Evolutionary conservation across 164 flowering plant species (phyloP).

Genomic region (Hamamelis virginiana): DNA sequence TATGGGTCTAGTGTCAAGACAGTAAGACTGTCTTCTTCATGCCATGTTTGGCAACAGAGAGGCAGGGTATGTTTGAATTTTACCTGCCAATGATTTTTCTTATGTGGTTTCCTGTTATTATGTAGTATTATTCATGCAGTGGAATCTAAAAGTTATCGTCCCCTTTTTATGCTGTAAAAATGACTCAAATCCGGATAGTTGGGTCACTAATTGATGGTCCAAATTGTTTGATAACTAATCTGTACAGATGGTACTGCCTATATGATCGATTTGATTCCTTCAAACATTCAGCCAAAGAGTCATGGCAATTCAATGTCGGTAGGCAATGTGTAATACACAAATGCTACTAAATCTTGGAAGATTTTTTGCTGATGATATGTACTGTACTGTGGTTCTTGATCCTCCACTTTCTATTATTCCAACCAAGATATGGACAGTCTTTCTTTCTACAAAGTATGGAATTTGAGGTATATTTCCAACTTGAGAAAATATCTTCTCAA

Average conservation of each 20-base stretch:
- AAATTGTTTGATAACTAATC: neutral
- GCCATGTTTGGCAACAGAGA: neutral
- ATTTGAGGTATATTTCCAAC: conserved; percentile 11
- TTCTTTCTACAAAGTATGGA: neutral
- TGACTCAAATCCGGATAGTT: neutral
- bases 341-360: conserved; percentile 8
- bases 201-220: neutral
- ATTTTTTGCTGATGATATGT: conserved; percentile 13
- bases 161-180: too few species aligned
- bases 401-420: conserved; percentile 25
- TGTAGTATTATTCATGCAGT: too few species aligned
- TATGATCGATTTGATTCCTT: neutral
- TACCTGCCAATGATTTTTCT: neutral
- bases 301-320: neutral
- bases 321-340: neutral
- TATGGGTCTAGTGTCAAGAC: neutral
- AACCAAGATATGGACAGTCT: conserved; percentile 14
- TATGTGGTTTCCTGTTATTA: neutral
- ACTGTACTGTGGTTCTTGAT: conserved; percentile 13
- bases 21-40: neutral
- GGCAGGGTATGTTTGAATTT: neutral
- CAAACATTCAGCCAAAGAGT: neutral
- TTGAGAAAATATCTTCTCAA: conserved; percentile 18
- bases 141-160: too few species aligned
- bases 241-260: neutral